Evolutionary conservation across 495 filamentous ascomycete genomes (phyloP), one percentile per base, ranked within the genome.

Genomic region (Podospora pseudocomata): DNA sequence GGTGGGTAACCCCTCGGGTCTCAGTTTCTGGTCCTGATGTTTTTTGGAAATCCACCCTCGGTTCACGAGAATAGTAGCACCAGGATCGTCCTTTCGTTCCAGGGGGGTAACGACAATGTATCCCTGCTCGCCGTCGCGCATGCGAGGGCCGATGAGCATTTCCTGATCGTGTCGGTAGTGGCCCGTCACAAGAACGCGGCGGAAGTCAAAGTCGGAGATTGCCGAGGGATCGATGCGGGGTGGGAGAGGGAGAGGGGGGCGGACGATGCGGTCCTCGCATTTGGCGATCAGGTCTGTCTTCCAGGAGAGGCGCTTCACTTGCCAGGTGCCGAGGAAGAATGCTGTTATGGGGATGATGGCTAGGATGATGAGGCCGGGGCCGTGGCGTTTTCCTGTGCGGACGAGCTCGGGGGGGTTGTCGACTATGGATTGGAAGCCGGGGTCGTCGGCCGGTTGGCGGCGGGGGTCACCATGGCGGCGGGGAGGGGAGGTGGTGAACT

Each of bases 71-170:
- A 99, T 86, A 26, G 85, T 89, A 0, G 79, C 80, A 13, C 71
- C 74, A 20, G 63, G 68, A 19, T 74, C 79, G 26, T 68, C 76
- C 0, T 78, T 81, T 27, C 95, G 82, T 78, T 97, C 93, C 18
- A 99, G 82, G 15, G 95, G 95, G 49, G 95, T 98, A 30, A 98
- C 81, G 19, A 98, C 96, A 65, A 93, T 82, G 80, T 87, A 99
- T 0, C 95, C 95, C 74, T 97, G 88, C 74, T 95, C 86, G 53
- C 93, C 94, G 55, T 99, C 94, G 56, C 86, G 86, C 78, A 97
- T 88, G 20, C 95, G 89, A 57, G 95, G 95, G 15, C 95, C 95
- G 65, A 99, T 85, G 16, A 99, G 83, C 94, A 98, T 98, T 80
- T 99, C 95, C 76, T 90, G 87, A 74, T 97, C 93, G 80, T 99